Conservation (phyloP, 208 protist genomes). For the Leishmania turanica region DNA sequence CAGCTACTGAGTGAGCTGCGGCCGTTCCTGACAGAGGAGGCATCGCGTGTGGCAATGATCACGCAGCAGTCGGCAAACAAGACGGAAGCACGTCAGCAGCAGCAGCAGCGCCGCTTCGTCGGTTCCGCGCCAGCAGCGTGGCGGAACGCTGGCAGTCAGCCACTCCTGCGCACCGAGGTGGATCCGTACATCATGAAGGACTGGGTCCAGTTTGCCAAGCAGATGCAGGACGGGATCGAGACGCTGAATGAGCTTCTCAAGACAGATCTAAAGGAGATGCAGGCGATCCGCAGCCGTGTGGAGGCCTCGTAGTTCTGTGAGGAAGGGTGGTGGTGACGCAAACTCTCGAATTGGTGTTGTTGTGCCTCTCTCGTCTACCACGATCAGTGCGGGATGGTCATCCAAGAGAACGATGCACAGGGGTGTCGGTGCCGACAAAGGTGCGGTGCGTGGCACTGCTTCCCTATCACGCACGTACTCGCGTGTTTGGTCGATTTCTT, state of each 20-base stretch:
- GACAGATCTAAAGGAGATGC: conserved; percentile 50
- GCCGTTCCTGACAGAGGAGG: conserved; percentile 53
- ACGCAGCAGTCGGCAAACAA: conserved; percentile 11
- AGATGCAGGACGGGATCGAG: conserved; percentile 69
- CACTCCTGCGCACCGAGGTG: conserved; percentile 42
- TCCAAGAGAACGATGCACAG: not conserved
- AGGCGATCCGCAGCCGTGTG: conserved; percentile 44
- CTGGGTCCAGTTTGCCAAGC: conserved; percentile 50
- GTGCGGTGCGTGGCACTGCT: not conserved
- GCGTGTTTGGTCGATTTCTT: not conserved
- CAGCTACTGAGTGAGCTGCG: conserved; percentile 46
- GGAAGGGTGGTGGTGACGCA: not conserved
- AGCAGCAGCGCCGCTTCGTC: not conserved
- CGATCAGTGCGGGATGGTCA: not conserved
- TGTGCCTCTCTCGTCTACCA: not conserved
- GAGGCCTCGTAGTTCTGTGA: not conserved
- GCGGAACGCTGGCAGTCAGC: conserved; percentile 6
- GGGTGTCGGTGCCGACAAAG: not conserved
- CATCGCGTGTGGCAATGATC: conserved; percentile 38
- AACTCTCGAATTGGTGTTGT: not conserved
- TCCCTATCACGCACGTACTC: not conserved
- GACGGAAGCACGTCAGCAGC: conserved; percentile 8
- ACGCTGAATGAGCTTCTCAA: conserved; percentile 46
- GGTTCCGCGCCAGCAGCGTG: not conserved
- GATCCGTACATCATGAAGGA: conserved; percentile 48